These are phyloP conservation scores for Papiliotrema flavescens DNA, from an alignment of 1,284 basidiomycete species.

Conservation along the genomic window DNA sequence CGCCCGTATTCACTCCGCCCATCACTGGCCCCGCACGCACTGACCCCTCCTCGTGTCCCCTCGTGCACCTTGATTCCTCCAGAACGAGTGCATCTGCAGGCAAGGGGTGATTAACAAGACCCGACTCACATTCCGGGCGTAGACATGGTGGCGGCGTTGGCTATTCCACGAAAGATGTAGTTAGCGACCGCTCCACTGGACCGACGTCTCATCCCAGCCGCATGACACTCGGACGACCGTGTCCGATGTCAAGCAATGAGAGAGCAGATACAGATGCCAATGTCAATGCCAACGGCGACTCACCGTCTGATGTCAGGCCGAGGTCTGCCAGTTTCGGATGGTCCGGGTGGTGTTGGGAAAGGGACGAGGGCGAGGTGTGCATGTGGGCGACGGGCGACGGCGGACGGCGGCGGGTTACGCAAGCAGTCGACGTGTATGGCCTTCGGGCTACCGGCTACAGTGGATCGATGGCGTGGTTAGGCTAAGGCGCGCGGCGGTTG, in stretches of 20 bases:
- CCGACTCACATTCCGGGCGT: constrained; percentile 2
- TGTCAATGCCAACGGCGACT: too few relatives aligned
- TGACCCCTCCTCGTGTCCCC: too few relatives aligned
- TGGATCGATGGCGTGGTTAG: too few relatives aligned
- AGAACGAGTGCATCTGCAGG: too few relatives aligned
- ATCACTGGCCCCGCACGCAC: too few relatives aligned
- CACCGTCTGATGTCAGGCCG: constrained; percentile 9
- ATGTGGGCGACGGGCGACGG: not conserved
- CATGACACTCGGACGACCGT: too few relatives aligned
- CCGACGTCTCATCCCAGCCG: not conserved
- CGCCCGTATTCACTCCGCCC: too few relatives aligned
- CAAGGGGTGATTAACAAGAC: not conserved
- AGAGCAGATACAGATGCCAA: too few relatives aligned
- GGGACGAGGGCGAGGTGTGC: constrained; percentile 1
- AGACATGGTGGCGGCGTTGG: constrained; percentile 1
- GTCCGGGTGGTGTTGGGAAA: constrained; percentile 29
- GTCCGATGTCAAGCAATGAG: too few relatives aligned
- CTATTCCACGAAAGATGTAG: constrained; percentile 1
- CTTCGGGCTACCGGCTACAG: too few relatives aligned
- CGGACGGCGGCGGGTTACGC: not conserved
- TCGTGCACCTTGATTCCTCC: too few relatives aligned
- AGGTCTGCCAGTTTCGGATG: constrained; percentile 33
- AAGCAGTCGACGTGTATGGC: not conserved
- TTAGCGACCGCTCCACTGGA: not conserved
- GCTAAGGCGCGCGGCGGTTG: too few relatives aligned